Conservation (phyloP, 805 yeast species). For the Danielia oregonensis region DNA sequence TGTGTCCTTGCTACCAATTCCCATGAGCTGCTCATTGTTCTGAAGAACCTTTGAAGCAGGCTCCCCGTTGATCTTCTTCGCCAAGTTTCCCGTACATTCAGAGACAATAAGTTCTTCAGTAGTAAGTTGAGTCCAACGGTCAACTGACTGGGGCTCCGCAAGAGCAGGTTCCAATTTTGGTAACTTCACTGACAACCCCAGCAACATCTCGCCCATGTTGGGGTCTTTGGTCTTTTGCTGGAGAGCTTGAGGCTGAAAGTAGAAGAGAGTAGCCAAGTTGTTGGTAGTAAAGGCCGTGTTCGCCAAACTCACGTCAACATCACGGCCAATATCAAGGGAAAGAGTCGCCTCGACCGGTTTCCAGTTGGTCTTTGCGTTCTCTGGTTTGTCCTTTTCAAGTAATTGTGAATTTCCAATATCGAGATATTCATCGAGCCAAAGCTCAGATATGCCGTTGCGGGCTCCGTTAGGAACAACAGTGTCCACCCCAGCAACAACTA, state of each 20-base stretch:
- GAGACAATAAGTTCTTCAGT: constrained; percentile 41
- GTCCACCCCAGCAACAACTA: constrained; percentile 41
- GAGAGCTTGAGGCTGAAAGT: constrained; percentile 18
- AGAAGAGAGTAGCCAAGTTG: constrained; percentile 32
- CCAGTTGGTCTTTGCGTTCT: constrained; percentile 38
- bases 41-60: constrained; percentile 60
- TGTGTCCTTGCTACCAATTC: constrained; percentile 39
- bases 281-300: constrained; percentile 38
- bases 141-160: constrained; percentile 12
- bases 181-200: constrained; percentile 22
- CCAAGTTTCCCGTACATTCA: constrained; percentile 51
- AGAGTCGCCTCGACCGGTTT: constrained; percentile 26
- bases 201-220: constrained; percentile 27
- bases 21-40: constrained; percentile 36
- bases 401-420: constrained; percentile 16
- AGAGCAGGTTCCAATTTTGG: constrained; percentile 16
- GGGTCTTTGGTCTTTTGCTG: constrained; percentile 4
- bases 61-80: constrained; percentile 49
- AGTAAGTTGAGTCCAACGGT: constrained; percentile 33
- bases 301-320: constrained; percentile 28
- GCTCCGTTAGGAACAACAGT: constrained; percentile 29
- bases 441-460: constrained; percentile 34
- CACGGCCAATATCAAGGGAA: constrained; percentile 14
- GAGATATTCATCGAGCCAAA: constrained; percentile 33
- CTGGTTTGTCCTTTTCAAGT: constrained; percentile 21